Conservation (phyloP, 1,139 yeast species). For the Geotrichum cucujoidarum region DNA sequence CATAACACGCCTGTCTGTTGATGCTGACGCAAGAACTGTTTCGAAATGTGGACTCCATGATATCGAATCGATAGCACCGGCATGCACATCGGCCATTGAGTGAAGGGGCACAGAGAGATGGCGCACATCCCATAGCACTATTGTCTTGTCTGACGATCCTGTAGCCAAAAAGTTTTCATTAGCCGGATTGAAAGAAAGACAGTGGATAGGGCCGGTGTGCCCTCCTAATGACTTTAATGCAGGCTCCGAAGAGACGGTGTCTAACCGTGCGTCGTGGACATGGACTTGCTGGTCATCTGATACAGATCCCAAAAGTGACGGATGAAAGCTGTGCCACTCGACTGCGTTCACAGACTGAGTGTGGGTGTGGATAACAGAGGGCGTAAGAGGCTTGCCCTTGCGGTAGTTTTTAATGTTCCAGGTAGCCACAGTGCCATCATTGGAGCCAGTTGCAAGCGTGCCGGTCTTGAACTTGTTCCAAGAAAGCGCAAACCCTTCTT, state of each 20-base stretch:
- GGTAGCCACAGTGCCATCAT: slow-evolving; percentile 61
- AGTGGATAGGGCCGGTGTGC: slow-evolving; percentile 50
- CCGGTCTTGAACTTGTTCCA: slow-evolving; percentile 45
- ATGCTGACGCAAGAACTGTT: slow-evolving; percentile 63
- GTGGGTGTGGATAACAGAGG: slow-evolving; percentile 30
- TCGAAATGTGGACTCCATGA: slow-evolving; percentile 70
- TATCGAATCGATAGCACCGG: slow-evolving; percentile 58
- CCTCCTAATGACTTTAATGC: slow-evolving; percentile 32
- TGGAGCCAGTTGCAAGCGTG: slow-evolving; percentile 59
- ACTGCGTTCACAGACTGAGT: slow-evolving; percentile 39
- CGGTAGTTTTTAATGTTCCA: slow-evolving; percentile 48
- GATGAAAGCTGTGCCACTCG: slow-evolving; percentile 44
- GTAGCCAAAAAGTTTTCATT: slow-evolving; percentile 57
- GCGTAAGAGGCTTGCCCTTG: slow-evolving; percentile 18
- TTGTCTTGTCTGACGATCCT: slow-evolving; percentile 59
- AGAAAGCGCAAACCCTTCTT: slow-evolving; percentile 67
- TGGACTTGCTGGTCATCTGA: slow-evolving; percentile 67
- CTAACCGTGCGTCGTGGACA: slow-evolving; percentile 60
- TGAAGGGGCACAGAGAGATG: slow-evolving; percentile 30
- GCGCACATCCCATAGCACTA: slow-evolving; percentile 70
- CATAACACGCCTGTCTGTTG: slow-evolving; percentile 68
- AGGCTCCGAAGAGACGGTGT: slow-evolving; percentile 15
- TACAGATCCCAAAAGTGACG: slow-evolving; percentile 63
- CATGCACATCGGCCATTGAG: slow-evolving; percentile 43
- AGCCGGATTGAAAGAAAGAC: slow-evolving; percentile 58